Conservation (phyloP, 2,329 filamentous ascomycete species). For the Colletotrichum sp. region DNA sequence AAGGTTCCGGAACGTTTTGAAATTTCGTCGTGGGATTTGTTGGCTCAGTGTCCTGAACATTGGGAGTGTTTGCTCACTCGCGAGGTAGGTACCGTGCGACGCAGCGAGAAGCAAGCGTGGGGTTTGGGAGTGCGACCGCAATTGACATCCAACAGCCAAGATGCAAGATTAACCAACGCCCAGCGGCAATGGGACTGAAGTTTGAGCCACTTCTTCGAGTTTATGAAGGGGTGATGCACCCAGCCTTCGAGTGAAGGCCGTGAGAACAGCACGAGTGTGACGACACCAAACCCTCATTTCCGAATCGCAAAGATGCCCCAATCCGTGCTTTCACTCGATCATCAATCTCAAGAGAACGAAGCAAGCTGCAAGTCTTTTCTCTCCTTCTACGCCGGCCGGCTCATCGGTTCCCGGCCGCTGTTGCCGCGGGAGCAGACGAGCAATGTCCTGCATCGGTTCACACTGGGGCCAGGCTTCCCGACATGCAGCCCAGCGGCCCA, state of each 20-base stretch:
- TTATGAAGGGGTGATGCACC: background rate
- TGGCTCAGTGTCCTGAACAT: background rate
- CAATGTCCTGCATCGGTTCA: background rate
- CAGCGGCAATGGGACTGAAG: background rate
- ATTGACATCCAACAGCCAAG: background rate
- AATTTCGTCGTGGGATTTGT: background rate
- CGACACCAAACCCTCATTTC: background rate
- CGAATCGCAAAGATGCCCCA: background rate
- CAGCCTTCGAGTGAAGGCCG: background rate
- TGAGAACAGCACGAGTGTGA: background rate
- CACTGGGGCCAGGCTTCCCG: background rate
- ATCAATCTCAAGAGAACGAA: background rate
- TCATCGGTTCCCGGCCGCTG: no score
- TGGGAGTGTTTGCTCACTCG: background rate
- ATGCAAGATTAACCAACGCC: background rate
- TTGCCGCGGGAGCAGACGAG: background rate
- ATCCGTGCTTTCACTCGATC: background rate
- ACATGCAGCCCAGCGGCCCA: slow-evolving; percentile 12
- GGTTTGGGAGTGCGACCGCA: background rate
- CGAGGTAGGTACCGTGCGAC: no score
- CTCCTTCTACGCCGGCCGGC: no score
- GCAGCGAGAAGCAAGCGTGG: background rate
- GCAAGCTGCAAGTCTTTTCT: background rate
- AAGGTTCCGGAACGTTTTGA: background rate
- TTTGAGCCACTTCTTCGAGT: background rate